Percentiles rank a stretch among this genome's conserved stretches.
phyloP scores from a whole-genome alignment of 2,329 filamentous ascomycete species.

The Aspergillus ustus region DNA sequence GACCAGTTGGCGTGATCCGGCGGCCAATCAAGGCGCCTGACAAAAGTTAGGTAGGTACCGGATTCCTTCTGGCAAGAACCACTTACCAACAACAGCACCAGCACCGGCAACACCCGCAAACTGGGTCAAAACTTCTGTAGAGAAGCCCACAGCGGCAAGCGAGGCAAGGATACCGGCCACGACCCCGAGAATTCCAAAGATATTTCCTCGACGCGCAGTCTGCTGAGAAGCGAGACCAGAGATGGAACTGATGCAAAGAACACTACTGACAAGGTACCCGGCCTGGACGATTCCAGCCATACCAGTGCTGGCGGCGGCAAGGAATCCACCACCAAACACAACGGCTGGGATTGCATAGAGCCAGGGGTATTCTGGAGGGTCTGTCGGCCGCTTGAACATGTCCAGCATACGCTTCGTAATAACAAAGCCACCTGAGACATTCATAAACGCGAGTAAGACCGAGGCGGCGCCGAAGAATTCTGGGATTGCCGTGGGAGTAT shows the following conservation, averaged over 20 bases:
- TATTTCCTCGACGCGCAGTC: constrained; percentile 83
- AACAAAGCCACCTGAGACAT: constrained; percentile 85
- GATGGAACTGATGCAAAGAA: constrained; percentile 82
- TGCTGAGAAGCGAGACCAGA: constrained; percentile 80
- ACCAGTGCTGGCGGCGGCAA: constrained; percentile 79
- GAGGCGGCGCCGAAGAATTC: constrained; percentile 78
- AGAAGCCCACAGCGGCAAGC: constrained; percentile 78
- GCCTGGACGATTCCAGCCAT: constrained; percentile 84
- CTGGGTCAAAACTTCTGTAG: constrained; percentile 76
- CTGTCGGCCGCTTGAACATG: constrained; percentile 84
- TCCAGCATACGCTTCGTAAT: constrained; percentile 94
- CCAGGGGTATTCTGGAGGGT: constrained; percentile 88
- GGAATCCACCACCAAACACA: constrained; percentile 78
- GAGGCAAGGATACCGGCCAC: constrained; percentile 82
- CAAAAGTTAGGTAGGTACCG: constrained; percentile 6
- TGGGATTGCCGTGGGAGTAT: constrained; percentile 75
- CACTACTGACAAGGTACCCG: constrained; percentile 81
- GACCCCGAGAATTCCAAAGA: constrained; percentile 85
- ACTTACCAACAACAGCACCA: constrained; percentile 66
- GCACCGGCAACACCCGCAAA: constrained; percentile 76
- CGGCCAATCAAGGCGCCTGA: constrained; percentile 75
- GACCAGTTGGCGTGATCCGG: constrained; percentile 82
- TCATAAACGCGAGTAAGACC: constrained; percentile 84
- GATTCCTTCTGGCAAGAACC: background rate
- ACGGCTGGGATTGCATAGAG: constrained; percentile 78